These are phyloP conservation scores for Fusarium pseudoanthophilum DNA, from an alignment of 2,329 filamentous ascomycete genomes.

Conservation along the genomic window DNA sequence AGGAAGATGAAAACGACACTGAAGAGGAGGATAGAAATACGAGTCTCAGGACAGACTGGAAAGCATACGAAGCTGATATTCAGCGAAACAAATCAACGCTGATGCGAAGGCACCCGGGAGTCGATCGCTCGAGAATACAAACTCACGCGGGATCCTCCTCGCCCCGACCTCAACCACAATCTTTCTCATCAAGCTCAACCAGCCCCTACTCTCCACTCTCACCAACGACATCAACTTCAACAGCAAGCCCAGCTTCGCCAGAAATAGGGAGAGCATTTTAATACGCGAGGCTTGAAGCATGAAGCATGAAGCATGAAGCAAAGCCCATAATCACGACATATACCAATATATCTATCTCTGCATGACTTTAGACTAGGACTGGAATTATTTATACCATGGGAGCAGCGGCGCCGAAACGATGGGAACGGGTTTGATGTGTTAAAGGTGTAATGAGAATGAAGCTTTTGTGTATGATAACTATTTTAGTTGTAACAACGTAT, in stretches of 20 bases:
- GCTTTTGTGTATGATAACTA: constrained; percentile 1
- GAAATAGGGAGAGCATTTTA: constrained; percentile 24
- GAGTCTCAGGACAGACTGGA: constrained; percentile 50
- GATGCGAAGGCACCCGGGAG: constrained; percentile 45
- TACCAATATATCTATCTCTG: not conserved
- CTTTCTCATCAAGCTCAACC: constrained; percentile 31
- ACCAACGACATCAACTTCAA: constrained; percentile 21
- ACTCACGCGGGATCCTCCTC: constrained; percentile 23
- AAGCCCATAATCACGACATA: constrained; percentile 3
- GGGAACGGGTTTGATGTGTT: not conserved
- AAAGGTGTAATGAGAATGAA: constrained; percentile 5
- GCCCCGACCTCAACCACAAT: constrained; percentile 17
- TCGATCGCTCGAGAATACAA: constrained; percentile 33
- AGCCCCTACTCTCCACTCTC: constrained; percentile 28
- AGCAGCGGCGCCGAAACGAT: not conserved
- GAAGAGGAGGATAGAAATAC: constrained; percentile 34
- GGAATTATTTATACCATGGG: constrained; percentile 24
- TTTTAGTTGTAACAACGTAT: not conserved
- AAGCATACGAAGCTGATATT: constrained; percentile 53
- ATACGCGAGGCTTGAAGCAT: not conserved
- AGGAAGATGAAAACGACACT: constrained; percentile 25
- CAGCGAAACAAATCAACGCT: constrained; percentile 45
- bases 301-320: not conserved
- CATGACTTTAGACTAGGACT: constrained; percentile 3
- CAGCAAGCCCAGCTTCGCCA: constrained; percentile 18